phyloP scores from a whole-genome alignment of 1,139 yeast species.

The Pichia sp. region DNA sequence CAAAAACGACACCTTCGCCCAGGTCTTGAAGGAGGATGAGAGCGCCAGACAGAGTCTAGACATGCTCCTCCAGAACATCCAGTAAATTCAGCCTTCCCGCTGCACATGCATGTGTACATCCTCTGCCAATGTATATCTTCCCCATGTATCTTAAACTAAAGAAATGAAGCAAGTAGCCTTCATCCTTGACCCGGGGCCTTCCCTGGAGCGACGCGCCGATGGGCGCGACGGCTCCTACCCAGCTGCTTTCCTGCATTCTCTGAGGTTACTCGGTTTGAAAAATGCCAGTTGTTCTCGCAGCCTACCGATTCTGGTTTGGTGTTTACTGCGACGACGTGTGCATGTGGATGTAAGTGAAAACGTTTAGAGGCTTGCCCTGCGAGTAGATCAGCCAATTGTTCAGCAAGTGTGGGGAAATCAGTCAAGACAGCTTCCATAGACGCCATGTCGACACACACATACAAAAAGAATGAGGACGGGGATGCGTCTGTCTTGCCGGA shows the following conservation, averaged over 20 bases:
- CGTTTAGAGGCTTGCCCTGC: neutral
- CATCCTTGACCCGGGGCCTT: neutral
- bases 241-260: neutral
- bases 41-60: conserved; percentile 86
- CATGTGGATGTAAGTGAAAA: neutral
- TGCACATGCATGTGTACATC: neutral
- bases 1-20: conserved; percentile 84
- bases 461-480: conserved; percentile 79
- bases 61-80: conserved; percentile 69
- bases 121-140: neutral
- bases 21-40: conserved; percentile 76
- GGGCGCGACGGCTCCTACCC: neutral
- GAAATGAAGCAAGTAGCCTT: neutral
- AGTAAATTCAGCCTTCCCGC: conserved; percentile 8
- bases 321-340: neutral
- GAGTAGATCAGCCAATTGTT: neutral
- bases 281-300: conserved; percentile 4
- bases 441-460: conserved; percentile 70
- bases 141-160: neutral
- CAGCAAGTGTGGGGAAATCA: neutral
- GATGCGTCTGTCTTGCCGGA: conserved; percentile 70
- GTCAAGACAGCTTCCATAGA: neutral
- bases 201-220: neutral
- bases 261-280: neutral
- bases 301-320: neutral